Evolutionary conservation across 176 grass and related monocot species (phyloP), one percentile per base, ranked within the genome.

Genomic region (Avena insularis): DNA sequence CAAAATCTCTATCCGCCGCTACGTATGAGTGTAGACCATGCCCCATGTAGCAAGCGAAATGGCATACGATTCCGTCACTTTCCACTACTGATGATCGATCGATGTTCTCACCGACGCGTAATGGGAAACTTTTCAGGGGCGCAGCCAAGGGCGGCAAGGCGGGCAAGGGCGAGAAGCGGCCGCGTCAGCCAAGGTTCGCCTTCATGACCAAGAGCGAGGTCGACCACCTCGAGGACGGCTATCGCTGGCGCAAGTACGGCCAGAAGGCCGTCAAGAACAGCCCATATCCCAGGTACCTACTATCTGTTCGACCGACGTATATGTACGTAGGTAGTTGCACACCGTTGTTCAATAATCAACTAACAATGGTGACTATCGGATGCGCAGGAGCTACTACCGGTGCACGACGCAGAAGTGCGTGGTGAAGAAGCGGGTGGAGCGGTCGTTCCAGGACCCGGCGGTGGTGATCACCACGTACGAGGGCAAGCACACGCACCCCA

Each of bases 231-330:
- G 97, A 99, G 85, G 97, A 99, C 62, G 97, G 97, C 82, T 99
- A 94, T 43, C 85, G 97, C 79, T 99, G 97, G 97, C 92, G 97
- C 84, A 99, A 99, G 83, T 99, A 99, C 55, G 97, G 97, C 40
- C 97, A 99, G 92, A 99, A 99, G 80, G 97, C 97, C 33, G 97
- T 99, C 78, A 99, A 99, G 92, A 99, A 99, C 86, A 99, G 97
- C 85, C 93, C 96, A 13, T 92, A 92, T 80, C 96, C 96, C n/a
- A 98, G 96, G 96, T 98, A 59, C 45, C 49, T 82, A 75, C 48
- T 20, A 27, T 75, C 46, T 50, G 12, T 25, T 48, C 43, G 9
- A 15, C 29, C 29, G 4, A 63, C 9, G 1, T 5, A 33, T 8
- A 2, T 10, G 4, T 8, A 48, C 45, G 68, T 82, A 66, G 46